Evolutionary conservation across 1,284 basidiomycete genomes (phyloP).

Genomic region (Puccinia triticina): DNA sequence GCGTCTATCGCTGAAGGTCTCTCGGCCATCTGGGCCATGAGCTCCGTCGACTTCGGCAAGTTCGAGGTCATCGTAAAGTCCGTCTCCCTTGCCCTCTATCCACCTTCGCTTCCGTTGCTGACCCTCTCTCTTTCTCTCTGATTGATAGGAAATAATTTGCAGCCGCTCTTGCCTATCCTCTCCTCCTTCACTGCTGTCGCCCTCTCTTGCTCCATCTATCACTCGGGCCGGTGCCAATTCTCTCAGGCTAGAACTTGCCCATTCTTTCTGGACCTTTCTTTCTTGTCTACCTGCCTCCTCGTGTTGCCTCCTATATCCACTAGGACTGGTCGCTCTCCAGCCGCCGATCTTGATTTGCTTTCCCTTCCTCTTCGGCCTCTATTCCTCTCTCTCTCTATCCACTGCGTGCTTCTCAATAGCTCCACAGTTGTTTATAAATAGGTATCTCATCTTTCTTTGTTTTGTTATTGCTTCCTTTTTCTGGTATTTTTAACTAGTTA

Average conservation of each 20-base stretch:
- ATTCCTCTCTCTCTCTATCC: too few relatives aligned
- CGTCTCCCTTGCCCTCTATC: not conserved
- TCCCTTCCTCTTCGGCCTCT: too few relatives aligned
- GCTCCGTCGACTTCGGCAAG: slow-evolving; percentile 57
- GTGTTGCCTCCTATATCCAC: too few relatives aligned
- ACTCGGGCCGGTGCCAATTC: not conserved
- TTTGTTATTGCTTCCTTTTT: too few relatives aligned
- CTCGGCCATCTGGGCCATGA: slow-evolving; percentile 62
- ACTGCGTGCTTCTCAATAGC: too few relatives aligned
- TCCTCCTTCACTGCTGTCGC: not conserved
- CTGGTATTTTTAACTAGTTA: too few relatives aligned
- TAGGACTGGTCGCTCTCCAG: too few relatives aligned
- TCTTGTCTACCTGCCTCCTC: not conserved
- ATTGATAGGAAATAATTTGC: not conserved
- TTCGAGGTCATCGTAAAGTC: slow-evolving; percentile 54
- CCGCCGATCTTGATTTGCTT: too few relatives aligned
- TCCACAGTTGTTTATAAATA: too few relatives aligned
- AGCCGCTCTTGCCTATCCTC: not conserved
- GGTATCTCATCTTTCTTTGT: too few relatives aligned
- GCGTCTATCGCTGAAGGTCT: slow-evolving; percentile 61
- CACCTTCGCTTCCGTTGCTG: not conserved
- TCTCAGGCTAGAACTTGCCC: not conserved
- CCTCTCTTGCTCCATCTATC: not conserved
- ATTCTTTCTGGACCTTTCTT: not conserved
- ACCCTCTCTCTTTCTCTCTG: not conserved